Evolutionary conservation across 1,284 basidiomycete genomes (phyloP), one percentile per base, ranked within the genome.

Genomic region (Athelia sp.): DNA sequence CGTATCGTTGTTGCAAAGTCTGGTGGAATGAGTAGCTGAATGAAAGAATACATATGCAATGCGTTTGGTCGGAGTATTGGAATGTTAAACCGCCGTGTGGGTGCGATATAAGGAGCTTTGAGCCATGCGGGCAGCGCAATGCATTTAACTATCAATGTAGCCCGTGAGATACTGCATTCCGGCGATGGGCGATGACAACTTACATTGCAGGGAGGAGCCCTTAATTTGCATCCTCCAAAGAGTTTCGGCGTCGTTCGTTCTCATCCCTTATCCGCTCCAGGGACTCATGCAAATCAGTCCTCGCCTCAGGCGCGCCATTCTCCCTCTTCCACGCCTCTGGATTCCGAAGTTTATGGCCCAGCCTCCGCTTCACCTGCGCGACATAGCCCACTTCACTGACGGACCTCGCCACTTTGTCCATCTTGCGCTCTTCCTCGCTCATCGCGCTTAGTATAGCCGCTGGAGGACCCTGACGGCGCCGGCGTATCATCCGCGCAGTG

Each of bases 361-460:
- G 57, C 56, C 60, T 66, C 52, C 62, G 64, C 64, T 83, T 82
- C 46, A 75, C 68, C 60, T 70, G 57, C 17, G 66, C 84, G 1
- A 81, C 73, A 59, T 84, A 87, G 14, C 87, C 86, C 0, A 78
- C 82, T 60, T 84, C 80, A 50, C 79, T 75, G 1, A 76, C 70
- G 36, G 70, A 69, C 47, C 82, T 68, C 47, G 72, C 67, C 9
- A 81, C 65, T 54, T 63, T 67, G 53, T 85, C 81, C 65, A 73
- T 60, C 47, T 57, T 62, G 46, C 67, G 71, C 54, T 76, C 62
- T 54, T 73, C 58, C 2, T 69, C 64, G 0, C 74, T 70, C 80
- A 89, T 81, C 51, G 59, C 68, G 19, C 60, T 62, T 4, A 81
- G 67, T 3, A 86, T 54, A 55, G 81, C 79, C 0, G 84, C 76